Evolutionary conservation across 257 asterid species (phyloP).

Genomic region (Pogostemon cablin): DNA sequence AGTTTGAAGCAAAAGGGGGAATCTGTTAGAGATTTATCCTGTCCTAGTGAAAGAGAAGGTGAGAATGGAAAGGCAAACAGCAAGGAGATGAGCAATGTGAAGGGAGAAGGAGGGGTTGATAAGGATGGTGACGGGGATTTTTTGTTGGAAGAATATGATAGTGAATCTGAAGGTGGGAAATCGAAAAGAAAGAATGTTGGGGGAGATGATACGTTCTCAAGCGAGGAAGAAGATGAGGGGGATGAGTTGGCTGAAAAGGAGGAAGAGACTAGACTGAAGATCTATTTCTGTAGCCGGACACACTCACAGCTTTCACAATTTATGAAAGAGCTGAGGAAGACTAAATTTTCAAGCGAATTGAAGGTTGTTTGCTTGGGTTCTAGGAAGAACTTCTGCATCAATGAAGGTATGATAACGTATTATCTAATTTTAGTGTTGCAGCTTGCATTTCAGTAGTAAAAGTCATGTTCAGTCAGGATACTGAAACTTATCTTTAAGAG

Average conservation of each 20-base stretch:
- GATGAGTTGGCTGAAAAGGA: slow-evolving; percentile 47
- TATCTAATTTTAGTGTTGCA: slow-evolving; percentile 13
- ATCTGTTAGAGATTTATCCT: slow-evolving; percentile 47
- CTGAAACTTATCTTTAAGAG: slow-evolving; percentile 50
- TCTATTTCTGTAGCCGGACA: slow-evolving; percentile 92
- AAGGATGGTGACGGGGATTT: slow-evolving; percentile 69
- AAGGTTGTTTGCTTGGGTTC: slow-evolving; percentile 90
- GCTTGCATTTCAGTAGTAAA: slow-evolving; percentile 3
- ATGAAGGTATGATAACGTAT: slow-evolving; percentile 62
- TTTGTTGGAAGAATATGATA: slow-evolving; percentile 81
- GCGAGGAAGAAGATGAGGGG: slow-evolving; percentile 74
- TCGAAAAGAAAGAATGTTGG: slow-evolving; percentile 61
- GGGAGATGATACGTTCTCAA: slow-evolving; percentile 48
- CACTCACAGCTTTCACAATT: slow-evolving; percentile 99
- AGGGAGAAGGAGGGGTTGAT: slow-evolving; percentile 41
- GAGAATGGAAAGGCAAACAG: slow-evolving; percentile 33
- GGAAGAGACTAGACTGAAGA: slow-evolving; percentile 58
- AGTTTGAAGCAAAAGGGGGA: slow-evolving; percentile 39
- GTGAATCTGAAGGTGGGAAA: slow-evolving; percentile 64
- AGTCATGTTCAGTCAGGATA: slow-evolving; percentile 20
- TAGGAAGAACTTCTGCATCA: slow-evolving; percentile 87
- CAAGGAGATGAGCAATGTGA: slow-evolving; percentile 38
- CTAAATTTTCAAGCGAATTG: slow-evolving; percentile 71
- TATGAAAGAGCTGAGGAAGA: slow-evolving; percentile 88
- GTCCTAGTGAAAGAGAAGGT: slow-evolving; percentile 33